These are phyloP conservation scores for Eleusine coracana DNA, from an alignment of 176 grass and related monocot species.

Conservation along the genomic window DNA sequence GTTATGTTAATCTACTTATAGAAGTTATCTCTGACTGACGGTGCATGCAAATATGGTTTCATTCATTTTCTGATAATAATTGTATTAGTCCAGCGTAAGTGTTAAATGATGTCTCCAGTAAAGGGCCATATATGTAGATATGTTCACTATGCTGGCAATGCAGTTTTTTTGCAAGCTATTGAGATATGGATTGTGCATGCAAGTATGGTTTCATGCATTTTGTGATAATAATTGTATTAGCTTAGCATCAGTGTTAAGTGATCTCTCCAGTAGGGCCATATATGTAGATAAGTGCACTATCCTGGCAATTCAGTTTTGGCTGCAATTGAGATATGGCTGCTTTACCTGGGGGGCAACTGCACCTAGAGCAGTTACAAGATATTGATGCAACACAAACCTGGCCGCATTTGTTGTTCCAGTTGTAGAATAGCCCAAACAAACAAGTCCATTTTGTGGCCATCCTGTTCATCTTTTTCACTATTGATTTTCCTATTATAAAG, in stretches of 20 bases:
- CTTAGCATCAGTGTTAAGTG: conserved; percentile 13
- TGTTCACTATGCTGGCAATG: background rate
- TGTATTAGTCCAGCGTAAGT: conserved; percentile 6
- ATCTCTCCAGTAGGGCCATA: background rate
- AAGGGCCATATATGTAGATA: background rate
- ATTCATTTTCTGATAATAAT: background rate
- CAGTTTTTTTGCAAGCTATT: background rate
- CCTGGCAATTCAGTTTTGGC: background rate
- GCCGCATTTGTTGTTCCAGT: background rate
- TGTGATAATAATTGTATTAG: background rate
- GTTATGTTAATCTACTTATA: background rate
- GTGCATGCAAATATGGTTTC: background rate
- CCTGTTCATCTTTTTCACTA: conserved; percentile 1
- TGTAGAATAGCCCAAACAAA: background rate
- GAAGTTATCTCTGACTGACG: background rate
- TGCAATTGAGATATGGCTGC: background rate
- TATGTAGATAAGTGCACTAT: background rate
- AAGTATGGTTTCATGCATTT: background rate
- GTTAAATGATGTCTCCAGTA: background rate
- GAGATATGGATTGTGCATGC: no score
- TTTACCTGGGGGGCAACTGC: background rate
- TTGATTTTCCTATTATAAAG: background rate
- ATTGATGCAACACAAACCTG: background rate
- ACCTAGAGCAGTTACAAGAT: background rate
- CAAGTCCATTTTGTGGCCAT: background rate